A percentile compares a stretch with the other conserved stretches of the same genome.
Evolutionary conservation across 495 filamentous ascomycete species (phyloP).

Genomic region (Penicillium cataractarum): DNA sequence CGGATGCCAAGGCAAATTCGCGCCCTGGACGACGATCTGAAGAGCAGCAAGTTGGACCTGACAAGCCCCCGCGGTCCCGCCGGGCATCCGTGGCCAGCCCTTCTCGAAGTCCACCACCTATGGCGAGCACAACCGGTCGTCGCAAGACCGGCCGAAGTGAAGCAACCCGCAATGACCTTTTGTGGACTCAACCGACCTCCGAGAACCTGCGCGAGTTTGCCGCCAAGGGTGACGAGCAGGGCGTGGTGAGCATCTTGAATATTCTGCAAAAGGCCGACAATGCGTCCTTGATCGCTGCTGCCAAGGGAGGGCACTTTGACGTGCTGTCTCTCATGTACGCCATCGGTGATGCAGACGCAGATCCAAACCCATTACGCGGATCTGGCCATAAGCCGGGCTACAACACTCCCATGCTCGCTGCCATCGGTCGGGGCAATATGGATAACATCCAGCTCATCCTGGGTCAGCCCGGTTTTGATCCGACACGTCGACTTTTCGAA

Average conservation of each 20-base stretch:
- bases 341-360: slow-evolving; percentile 75
- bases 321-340: slow-evolving; percentile 85
- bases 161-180: slow-evolving; percentile 60
- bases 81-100: slow-evolving; percentile 61
- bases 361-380: slow-evolving; percentile 65
- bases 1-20: slow-evolving; percentile 50
- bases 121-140: slow-evolving; percentile 36
- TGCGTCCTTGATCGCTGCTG: slow-evolving; percentile 84
- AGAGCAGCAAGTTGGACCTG: slow-evolving; percentile 58
- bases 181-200: slow-evolving; percentile 63
- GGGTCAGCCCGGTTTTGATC: slow-evolving; percentile 76
- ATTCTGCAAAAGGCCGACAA: slow-evolving; percentile 77
- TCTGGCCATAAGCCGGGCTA: slow-evolving; percentile 53
- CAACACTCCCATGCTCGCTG: slow-evolving; percentile 89
- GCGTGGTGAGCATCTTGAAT: slow-evolving; percentile 78
- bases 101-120: slow-evolving; percentile 53
- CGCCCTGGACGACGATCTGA: slow-evolving; percentile 64
- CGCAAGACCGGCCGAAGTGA: slow-evolving; percentile 62
- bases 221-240: slow-evolving; percentile 78
- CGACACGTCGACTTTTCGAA: slow-evolving; percentile 65
- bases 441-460: slow-evolving; percentile 80
- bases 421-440: slow-evolving; percentile 87
- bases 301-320: slow-evolving; percentile 87
- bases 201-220: slow-evolving; percentile 81
- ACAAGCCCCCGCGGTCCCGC: slow-evolving; percentile 66